A percentile compares a stretch with the other conserved stretches of the same genome.
phyloP scores from a whole-genome alignment of 148 eudicot species.

The Chenopodium quinoa region DNA sequence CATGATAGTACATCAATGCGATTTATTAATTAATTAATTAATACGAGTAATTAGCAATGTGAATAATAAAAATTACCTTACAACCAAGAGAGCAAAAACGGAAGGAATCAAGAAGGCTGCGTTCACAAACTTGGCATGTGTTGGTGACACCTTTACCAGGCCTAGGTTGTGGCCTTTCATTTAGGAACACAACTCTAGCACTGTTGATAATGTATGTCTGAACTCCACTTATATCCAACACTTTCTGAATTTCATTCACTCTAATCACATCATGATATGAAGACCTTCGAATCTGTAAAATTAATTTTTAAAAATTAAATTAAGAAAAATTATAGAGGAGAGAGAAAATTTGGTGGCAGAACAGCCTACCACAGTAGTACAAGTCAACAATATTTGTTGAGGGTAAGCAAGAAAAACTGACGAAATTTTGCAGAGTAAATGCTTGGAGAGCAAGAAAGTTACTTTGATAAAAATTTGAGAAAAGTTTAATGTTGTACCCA shows the following conservation, averaged over 20 bases:
- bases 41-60: background rate
- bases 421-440: background rate
- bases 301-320: background rate
- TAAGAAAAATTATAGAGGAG: background rate
- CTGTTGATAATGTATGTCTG: slow-evolving; percentile 92
- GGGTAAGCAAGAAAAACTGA: slow-evolving; percentile 14
- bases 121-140: slow-evolving; percentile 80
- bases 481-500: slow-evolving; percentile 10
- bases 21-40: background rate
- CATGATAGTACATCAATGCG: background rate
- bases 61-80: slow-evolving; percentile 47
- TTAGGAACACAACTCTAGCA: slow-evolving; percentile 83
- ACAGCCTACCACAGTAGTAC: slow-evolving; percentile 8
- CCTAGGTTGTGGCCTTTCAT: slow-evolving; percentile 90
- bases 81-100: slow-evolving; percentile 93
- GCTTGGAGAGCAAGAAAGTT: slow-evolving; percentile 31
- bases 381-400: slow-evolving; percentile 33
- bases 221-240: slow-evolving; percentile 64
- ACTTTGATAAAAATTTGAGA: slow-evolving; percentile 1
- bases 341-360: slow-evolving; percentile 1
- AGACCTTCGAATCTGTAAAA: slow-evolving; percentile 75
- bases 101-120: slow-evolving; percentile 88
- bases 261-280: slow-evolving; percentile 96
- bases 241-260: slow-evolving; percentile 80
- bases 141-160: slow-evolving; percentile 93